Evolutionary conservation across 1,284 basidiomycete genomes (phyloP).

Genomic region (Leccinum angustisporum): DNA sequence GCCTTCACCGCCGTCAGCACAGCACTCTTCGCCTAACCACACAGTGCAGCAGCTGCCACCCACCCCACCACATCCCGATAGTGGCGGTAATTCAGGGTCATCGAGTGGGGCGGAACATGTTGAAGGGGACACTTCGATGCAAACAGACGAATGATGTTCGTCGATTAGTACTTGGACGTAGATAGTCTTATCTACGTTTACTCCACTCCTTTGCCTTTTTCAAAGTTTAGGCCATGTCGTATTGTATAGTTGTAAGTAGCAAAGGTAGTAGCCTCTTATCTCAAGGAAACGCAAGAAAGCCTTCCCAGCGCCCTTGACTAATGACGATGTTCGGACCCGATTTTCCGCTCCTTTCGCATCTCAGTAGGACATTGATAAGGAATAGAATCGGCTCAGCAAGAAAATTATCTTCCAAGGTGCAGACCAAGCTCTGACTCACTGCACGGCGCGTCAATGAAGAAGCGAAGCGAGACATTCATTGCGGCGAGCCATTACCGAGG

Average conservation of each 20-base stretch:
- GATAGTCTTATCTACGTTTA: background rate
- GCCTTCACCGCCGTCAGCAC: constrained; percentile 28
- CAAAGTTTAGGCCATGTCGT: background rate
- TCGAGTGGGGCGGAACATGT: background rate
- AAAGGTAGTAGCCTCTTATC: background rate
- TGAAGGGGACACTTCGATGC: constrained; percentile 8
- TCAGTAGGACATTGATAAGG: background rate
- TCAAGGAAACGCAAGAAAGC: background rate
- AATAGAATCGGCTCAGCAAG: background rate
- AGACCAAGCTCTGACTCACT: background rate
- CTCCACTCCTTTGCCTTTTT: background rate
- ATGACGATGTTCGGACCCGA: background rate
- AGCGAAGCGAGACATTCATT: background rate
- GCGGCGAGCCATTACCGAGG: background rate
- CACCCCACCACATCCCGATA: background rate
- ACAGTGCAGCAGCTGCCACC: constrained; percentile 7
- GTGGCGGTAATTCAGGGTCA: constrained; percentile 2
- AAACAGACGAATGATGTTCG: background rate
- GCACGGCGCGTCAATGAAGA: background rate
- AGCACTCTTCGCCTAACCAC: constrained; percentile 11
- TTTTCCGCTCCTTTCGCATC: background rate
- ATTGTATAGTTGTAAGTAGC: background rate
- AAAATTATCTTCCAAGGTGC: background rate
- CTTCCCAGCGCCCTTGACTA: background rate
- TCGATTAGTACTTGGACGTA: background rate